Base-by-base conservation (phyloP, 768 basidiomycete genomes). In the Leccinum variicolor region DNA sequence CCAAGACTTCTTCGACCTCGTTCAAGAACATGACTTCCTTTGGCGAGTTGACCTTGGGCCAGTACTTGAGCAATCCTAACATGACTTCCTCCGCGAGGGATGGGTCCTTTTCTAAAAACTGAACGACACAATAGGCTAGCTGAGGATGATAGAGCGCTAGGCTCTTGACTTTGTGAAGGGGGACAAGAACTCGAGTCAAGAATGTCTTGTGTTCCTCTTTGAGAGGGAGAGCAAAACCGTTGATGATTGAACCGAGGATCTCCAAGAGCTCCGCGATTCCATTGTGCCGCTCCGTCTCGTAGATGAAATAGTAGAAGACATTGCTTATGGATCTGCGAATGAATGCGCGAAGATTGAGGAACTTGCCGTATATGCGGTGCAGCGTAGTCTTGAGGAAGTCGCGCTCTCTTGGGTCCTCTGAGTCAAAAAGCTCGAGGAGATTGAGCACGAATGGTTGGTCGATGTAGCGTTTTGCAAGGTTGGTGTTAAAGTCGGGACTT, bases 21-120 rank as follows among this genome's bases (percentile, higher is more conserved):
- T 98, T 98, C 57, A 99, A 79, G 77, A 92, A 99, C 97, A 99
- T 99, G 74, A 98, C 97, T 69, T 99, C 97, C 78, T 99, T 99
- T 15, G 95, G 95, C 33, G 92, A 94, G 74, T 99, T 98, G 66
- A 99, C 97, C 74, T 98, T 98, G 31, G 97, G 97, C 97, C 97
- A 99, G 74, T 83, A 99, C 73, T 90, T 89, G 71, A 99, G 83
- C n/a, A 99, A 79, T 19, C 97, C 97, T 64, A 94, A 77, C 77
- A 98, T 90, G 28, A 99, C 97, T 39, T 98, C 95, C 75, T 98
- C 92, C 21, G 94, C 95, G 48, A 98, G 79, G 6, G 83, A 73
- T 3, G 93, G 82, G 61, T 98, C 97, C 77, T 99, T 99, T 73
- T 99, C 97, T 61, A 98, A 75, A 79, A 98, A 99, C 74, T 98